Evolutionary conservation across 1,284 basidiomycete species (phyloP).

Genomic region (Moesziomyces sp.): DNA sequence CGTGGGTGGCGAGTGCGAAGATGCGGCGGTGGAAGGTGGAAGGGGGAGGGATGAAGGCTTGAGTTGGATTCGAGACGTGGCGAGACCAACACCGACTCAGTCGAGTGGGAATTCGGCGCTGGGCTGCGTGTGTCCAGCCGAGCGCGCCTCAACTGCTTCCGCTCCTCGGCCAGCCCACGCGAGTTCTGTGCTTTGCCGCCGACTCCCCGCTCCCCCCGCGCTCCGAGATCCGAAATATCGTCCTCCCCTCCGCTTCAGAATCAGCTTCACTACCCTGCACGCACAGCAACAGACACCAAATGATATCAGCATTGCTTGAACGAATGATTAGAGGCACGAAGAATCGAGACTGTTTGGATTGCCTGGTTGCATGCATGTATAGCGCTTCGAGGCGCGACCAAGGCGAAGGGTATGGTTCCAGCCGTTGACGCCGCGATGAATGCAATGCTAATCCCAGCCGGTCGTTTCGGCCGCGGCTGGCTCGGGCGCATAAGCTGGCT

Average conservation of each 20-base stretch:
- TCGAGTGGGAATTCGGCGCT: not conserved
- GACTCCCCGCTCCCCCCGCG: not conserved
- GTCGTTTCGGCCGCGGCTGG: slow-evolving; percentile 1
- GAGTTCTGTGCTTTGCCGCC: not conserved
- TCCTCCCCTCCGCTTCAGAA: not conserved
- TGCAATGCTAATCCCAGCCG: slow-evolving; percentile 7
- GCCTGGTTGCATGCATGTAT: too few species aligned
- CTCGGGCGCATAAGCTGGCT: slow-evolving; percentile 3
- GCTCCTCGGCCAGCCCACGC: not conserved
- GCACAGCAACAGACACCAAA: too few species aligned
- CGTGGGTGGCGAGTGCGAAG: not conserved
- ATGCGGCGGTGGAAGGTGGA: not conserved
- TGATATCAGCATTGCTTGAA: too few species aligned
- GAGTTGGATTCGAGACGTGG: too few species aligned
- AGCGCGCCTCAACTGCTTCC: not conserved
- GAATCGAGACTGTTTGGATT: too few species aligned
- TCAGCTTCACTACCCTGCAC: too few species aligned
- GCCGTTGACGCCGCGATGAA: too few species aligned
- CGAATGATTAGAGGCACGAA: too few species aligned
- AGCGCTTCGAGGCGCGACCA: too few species aligned
- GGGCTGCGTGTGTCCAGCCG: not conserved
- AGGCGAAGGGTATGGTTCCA: too few species aligned
- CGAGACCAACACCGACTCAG: not conserved
- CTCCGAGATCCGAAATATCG: not conserved
- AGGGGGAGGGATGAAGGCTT: not conserved